Evolutionary conservation across 192 early-diverging fungal genomes (phyloP).

Genomic region (Dissophora globulifera): DNA sequence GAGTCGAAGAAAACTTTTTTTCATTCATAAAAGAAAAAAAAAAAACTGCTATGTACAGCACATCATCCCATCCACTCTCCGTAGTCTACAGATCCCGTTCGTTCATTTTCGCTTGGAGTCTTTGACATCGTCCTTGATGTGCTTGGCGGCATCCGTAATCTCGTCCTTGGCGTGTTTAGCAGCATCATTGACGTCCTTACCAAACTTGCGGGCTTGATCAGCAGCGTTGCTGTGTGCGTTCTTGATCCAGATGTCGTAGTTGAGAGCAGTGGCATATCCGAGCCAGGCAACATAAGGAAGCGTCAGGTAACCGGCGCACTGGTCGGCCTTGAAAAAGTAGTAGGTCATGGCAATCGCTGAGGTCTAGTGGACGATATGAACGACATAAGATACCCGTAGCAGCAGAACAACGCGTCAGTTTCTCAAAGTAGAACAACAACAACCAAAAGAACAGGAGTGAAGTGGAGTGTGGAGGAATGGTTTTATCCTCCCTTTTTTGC

Average conservation of each 20-base stretch:
- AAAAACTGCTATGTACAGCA: too few species aligned
- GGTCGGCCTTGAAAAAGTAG: slow-evolving; percentile 51
- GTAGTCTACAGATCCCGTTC: too few species aligned
- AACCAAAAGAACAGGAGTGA: too few species aligned
- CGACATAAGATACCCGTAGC: too few species aligned
- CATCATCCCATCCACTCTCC: too few species aligned
- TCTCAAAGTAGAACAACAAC: too few species aligned
- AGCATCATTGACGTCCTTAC: slow-evolving; percentile 46
- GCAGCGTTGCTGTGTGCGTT: slow-evolving; percentile 31
- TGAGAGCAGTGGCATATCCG: slow-evolving; percentile 50
- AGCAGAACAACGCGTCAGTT: too few species aligned
- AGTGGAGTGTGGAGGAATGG: too few species aligned
- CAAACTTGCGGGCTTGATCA: slow-evolving; percentile 43
- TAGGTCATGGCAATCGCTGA: slow-evolving; percentile 30
- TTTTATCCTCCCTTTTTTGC: too few species aligned
- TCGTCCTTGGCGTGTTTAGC: slow-evolving; percentile 50
- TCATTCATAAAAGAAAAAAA: too few species aligned
- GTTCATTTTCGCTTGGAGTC: slow-evolving; percentile 22
- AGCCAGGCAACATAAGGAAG: slow-evolving; percentile 49
- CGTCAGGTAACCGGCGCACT: slow-evolving; percentile 43
- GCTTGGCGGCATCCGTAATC: slow-evolving; percentile 42
- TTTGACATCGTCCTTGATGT: slow-evolving; percentile 21
- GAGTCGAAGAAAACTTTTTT: too few species aligned
- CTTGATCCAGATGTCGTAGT: slow-evolving; percentile 53
- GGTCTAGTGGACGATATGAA: slow-evolving; percentile 1